Evolutionary conservation across 148 eudicot genomes (phyloP), one percentile per base, ranked within the genome.

Genomic region (Arbutus unedo): DNA sequence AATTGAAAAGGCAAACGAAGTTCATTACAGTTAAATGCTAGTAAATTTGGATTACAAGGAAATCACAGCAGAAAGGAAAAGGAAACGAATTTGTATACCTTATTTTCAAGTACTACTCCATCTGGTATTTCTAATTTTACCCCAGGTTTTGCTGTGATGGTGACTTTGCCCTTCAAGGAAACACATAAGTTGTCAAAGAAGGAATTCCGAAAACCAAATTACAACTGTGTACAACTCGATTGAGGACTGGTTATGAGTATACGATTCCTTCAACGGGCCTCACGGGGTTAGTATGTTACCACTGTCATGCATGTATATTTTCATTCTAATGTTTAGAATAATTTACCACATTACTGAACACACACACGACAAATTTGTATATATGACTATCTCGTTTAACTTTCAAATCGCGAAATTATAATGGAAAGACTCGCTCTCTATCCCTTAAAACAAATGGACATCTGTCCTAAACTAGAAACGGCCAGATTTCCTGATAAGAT

Each of bases 41-140:
- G 16, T 38, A 51, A 38, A 67, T 51, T 15, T 6, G 31, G 5
- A 18, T 9, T 9, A 13, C 73, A 56, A 31, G 31, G 23, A 25
- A 31, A 51, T 41, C 21, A 25, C 45, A 3, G 2, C 6, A 11
- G 56, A 67, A 71, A 11, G 54, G 74, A 54, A 43, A 45, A 77
- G 31, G 72, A 54, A 25, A 13, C 0, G 15, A 75, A 21, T 16
- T 51, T 51, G 7, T 53, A 45, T 85, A 90, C 92, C 90, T 81
- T 89, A 73, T 90, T 84, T 77, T 84, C 86, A 75, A 90, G 81
- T 59, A 87, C 86, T 44, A 79, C 72, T 74, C 87, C 87, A 77
- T 87, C 91, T 51, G 92, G 92, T 67, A 88, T 87, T 79, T 84
- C 90, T 72, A 90, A 66, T 82, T 85, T 88, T 72, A 64, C 23